Conservation (phyloP, 75 land plant species). For the Ceratopteris richardii region DNA sequence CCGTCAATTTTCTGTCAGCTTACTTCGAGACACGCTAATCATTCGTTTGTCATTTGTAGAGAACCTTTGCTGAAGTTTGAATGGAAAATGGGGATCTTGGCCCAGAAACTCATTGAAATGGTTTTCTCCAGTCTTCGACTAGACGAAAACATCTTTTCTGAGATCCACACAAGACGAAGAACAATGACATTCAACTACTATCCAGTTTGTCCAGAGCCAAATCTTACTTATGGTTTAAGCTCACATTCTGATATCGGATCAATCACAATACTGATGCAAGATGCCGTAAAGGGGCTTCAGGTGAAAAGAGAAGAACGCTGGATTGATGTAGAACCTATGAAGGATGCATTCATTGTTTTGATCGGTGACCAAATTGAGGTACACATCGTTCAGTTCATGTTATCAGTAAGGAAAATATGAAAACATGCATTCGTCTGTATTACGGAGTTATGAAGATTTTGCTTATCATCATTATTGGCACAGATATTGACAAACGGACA, state of each 20-base stretch:
- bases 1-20: background rate
- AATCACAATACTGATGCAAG: slow-evolving; percentile 53
- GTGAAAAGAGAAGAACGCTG: slow-evolving; percentile 31
- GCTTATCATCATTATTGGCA: background rate
- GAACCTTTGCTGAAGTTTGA: background rate
- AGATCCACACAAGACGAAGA: slow-evolving; percentile 10
- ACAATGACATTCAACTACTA: slow-evolving; percentile 63
- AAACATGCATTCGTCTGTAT: background rate
- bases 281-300: slow-evolving; percentile 44
- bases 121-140: background rate
- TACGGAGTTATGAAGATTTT: background rate
- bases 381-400: background rate
- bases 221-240: slow-evolving; percentile 55
- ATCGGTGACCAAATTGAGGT: slow-evolving; percentile 50
- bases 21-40: background rate
- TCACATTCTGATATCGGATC: slow-evolving; percentile 56
- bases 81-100: background rate
- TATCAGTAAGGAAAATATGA: background rate
- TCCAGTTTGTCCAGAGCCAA: slow-evolving; percentile 68
- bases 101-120: background rate
- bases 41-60: background rate
- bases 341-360: slow-evolving; percentile 48
- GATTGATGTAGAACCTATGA: slow-evolving; percentile 47
- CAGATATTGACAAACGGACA: slow-evolving; percentile 39
- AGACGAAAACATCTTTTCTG: background rate